phyloP scores from a whole-genome alignment of 2,329 filamentous ascomycete species.

The Rhexocercosporidium sp. region DNA sequence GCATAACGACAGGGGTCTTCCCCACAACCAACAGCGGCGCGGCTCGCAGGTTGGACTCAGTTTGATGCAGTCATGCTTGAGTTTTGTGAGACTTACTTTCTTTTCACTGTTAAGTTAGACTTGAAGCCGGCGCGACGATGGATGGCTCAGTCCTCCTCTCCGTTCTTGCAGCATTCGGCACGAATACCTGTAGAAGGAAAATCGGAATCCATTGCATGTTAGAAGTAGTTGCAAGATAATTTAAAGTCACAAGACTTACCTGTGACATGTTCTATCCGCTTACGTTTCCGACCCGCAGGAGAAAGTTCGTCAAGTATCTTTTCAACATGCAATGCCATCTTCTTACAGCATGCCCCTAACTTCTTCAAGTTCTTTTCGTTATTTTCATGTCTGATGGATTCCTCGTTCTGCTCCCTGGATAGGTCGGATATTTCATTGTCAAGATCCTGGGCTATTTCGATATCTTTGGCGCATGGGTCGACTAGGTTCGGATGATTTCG shows the following conservation, averaged over 20 bases:
- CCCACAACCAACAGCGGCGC: neutral
- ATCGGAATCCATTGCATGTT: neutral
- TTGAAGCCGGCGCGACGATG: too few species aligned
- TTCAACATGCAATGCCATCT: neutral
- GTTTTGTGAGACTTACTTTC: too few species aligned
- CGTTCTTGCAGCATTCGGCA: too few species aligned
- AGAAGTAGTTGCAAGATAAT: neutral
- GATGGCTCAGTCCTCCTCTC: too few species aligned
- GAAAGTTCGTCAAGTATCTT: neutral
- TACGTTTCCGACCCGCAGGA: neutral
- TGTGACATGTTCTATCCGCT: neutral
- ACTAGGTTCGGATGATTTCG: conserved; percentile 14
- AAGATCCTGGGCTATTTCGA: neutral
- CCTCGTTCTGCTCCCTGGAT: too few species aligned
- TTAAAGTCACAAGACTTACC: neutral
- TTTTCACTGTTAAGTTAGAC: too few species aligned
- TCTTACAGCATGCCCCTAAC: neutral
- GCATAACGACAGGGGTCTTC: neutral
- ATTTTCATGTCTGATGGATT: neutral
- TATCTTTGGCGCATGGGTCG: conserved; percentile 13
- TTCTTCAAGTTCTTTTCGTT: neutral
- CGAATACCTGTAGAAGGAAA: neutral
- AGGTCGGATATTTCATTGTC: neutral
- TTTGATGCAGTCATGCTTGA: neutral
- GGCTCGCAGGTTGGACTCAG: neutral